phyloP scores from a whole-genome alignment of 306 rosid species.

The Quercus robur region DNA sequence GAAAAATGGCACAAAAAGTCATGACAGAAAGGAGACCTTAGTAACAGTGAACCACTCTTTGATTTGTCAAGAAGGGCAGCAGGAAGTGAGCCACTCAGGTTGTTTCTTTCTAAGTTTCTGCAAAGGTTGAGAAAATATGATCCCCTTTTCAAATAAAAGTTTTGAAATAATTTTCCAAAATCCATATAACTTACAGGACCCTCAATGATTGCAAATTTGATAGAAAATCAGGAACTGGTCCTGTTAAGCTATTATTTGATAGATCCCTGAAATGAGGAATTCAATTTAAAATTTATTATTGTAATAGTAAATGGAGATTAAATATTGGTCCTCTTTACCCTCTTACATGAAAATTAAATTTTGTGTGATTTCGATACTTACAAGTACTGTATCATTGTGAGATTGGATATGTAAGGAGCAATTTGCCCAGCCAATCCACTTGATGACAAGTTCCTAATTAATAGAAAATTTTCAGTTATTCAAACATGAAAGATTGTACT shows the following conservation, averaged over 20 bases:
- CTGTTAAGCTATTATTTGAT: constrained; percentile 46
- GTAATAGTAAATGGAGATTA: too few species aligned
- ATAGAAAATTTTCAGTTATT: not conserved
- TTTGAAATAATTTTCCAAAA: too few species aligned
- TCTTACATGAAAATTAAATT: not conserved
- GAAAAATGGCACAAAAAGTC: not conserved
- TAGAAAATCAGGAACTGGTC: constrained; percentile 41
- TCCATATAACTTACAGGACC: constrained; percentile 38
- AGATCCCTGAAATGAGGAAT: constrained; percentile 45
- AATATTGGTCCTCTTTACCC: too few species aligned
- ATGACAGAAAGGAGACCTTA: constrained; percentile 34
- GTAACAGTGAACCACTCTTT: constrained; percentile 27
- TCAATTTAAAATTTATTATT: not conserved
- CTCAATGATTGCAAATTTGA: constrained; percentile 18
- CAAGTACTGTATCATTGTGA: constrained; percentile 39
- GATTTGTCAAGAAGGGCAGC: constrained; percentile 35
- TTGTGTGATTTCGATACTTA: constrained; percentile 17
- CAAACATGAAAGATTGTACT: too few species aligned
- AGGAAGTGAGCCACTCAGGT: constrained; percentile 40
- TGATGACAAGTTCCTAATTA: constrained; percentile 43
- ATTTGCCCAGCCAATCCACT: constrained; percentile 45
- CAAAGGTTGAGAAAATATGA: constrained; percentile 9
- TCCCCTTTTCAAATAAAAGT: not conserved
- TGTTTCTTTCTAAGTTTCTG: constrained; percentile 52
- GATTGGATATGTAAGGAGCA: constrained; percentile 29